Evolutionary conservation across 2,329 filamentous ascomycete genomes (phyloP), one percentile per base, ranked within the genome.

Genomic region (Scytalidium sp.): DNA sequence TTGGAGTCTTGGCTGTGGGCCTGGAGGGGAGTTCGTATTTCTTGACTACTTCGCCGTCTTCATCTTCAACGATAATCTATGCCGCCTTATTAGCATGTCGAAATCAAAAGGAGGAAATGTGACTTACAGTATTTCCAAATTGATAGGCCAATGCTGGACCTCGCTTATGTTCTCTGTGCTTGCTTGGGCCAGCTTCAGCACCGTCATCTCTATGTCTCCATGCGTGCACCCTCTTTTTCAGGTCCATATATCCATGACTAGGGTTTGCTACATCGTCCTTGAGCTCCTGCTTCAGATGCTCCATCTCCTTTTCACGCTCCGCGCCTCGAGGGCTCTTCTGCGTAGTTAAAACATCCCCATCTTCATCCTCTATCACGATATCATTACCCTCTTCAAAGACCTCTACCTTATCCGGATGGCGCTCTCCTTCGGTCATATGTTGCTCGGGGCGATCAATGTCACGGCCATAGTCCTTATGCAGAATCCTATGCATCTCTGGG

Each of bases 11-110:
- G 3, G 45, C 22, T 22, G 57, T 51, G 15, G 52, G 20, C 42
- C 47, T 55, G 0, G 76, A 71, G 1, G 87, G 85, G 22, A 93
- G 78, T 55, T 92, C 85, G 63, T 91, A 92, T 50, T 88, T 84
- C 72, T 92, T 92, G 64, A 95, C 80, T 25, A 95, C 90, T 65
- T 95, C 90, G 41, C 89, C 89, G 59, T 92, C 85, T 66, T 88
- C 87, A 54, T 95, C 88, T 70, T 95, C 89, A 15, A 95, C 87
- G 64, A 95, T 93, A 56, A 95, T 90, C 73, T 89, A 41, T 8
- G 32, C 3, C 23, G 15, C 1, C 17, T 49, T 9, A 36, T 61
- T 55, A 62, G 57, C 39, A 39, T 19, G 13, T 19, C 3, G 39
- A 6, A 36, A 17, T 19, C n/a, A 6, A 1, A 3, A 21, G 46